phyloP scores from a whole-genome alignment of 176 grass and related monocot species.

The Cenchrus fungigraminus region DNA sequence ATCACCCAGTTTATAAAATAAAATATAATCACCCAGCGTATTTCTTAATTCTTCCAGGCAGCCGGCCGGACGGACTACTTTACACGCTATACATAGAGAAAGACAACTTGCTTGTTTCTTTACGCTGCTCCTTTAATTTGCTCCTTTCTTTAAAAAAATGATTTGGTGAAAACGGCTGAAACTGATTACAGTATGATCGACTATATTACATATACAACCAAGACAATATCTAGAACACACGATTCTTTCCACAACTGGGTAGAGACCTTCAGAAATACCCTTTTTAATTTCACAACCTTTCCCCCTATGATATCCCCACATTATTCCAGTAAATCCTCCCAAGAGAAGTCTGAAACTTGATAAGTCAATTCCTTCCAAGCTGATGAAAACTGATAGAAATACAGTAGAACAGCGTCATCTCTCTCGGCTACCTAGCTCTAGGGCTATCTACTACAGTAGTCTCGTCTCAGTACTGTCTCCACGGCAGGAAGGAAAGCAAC shows the following conservation, averaged over 20 bases:
- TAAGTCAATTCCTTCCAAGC: neutral
- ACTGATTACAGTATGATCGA: neutral
- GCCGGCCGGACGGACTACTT: constrained; percentile 26
- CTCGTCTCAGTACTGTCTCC: constrained; percentile 22
- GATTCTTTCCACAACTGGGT: too few species aligned
- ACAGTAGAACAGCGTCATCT: neutral
- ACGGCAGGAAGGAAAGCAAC: constrained; percentile 12
- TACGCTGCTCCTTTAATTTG: neutral
- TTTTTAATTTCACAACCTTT: neutral
- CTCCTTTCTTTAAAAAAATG: neutral
- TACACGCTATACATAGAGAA: constrained; percentile 30
- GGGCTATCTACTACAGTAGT: neutral
- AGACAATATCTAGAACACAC: neutral
- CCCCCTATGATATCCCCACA: too few species aligned
- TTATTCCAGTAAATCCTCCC: neutral
- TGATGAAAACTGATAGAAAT: neutral
- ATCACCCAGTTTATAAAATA: neutral
- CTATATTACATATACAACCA: neutral
- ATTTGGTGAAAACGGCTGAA: neutral
- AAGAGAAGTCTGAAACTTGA: neutral
- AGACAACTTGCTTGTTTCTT: constrained; percentile 25
- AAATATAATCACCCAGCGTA: neutral
- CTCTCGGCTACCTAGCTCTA: neutral
- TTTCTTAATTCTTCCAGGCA: constrained; percentile 6
- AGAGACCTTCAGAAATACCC: neutral